These are phyloP conservation scores for Coprinellus aureogranulatus DNA, from an alignment of 768 basidiomycete species.

Conservation along the genomic window DNA sequence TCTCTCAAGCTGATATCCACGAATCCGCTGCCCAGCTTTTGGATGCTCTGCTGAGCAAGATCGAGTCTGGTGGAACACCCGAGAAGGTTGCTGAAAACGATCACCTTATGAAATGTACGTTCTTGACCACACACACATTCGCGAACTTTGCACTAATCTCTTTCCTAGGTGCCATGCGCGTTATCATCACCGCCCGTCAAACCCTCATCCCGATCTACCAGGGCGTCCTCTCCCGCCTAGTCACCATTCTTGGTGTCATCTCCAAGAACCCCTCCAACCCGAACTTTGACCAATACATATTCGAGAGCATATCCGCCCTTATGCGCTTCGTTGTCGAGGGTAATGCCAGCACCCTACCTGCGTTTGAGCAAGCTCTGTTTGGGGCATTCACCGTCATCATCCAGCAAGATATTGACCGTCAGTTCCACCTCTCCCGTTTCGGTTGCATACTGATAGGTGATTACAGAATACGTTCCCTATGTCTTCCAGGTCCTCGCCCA, in stretches of 20 bases:
- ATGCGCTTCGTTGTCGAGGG: slow-evolving; percentile 87
- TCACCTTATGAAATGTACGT: slow-evolving; percentile 93
- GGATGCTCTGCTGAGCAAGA: slow-evolving; percentile 69
- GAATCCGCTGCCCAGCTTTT: slow-evolving; percentile 76
- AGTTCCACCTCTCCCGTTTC: slow-evolving; percentile 19
- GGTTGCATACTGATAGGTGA: not conserved
- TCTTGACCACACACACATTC: not conserved
- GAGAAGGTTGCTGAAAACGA: slow-evolving; percentile 98
- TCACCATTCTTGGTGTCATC: slow-evolving; percentile 80
- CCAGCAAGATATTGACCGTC: slow-evolving; percentile 91
- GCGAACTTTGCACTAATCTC: no score
- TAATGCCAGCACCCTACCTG: slow-evolving; percentile 59
- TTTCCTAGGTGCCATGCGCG: slow-evolving; percentile 78
- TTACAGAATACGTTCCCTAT: slow-evolving; percentile 91
- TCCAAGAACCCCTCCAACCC: slow-evolving; percentile 98
- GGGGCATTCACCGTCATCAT: slow-evolving; percentile 85
- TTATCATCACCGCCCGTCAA: slow-evolving; percentile 86
- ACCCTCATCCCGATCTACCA: slow-evolving; percentile 68
- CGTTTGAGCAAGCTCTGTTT: slow-evolving; percentile 81
- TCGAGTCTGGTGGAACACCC: slow-evolving; percentile 74
- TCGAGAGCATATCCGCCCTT: slow-evolving; percentile 92
- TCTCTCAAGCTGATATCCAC: slow-evolving; percentile 82
- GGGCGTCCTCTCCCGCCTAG: slow-evolving; percentile 66
- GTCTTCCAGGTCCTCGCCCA: slow-evolving; percentile 96
- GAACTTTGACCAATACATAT: slow-evolving; percentile 95